Evolutionary conservation across 345 rosid genomes (phyloP).

Genomic region (Gossypium mustelinum): DNA sequence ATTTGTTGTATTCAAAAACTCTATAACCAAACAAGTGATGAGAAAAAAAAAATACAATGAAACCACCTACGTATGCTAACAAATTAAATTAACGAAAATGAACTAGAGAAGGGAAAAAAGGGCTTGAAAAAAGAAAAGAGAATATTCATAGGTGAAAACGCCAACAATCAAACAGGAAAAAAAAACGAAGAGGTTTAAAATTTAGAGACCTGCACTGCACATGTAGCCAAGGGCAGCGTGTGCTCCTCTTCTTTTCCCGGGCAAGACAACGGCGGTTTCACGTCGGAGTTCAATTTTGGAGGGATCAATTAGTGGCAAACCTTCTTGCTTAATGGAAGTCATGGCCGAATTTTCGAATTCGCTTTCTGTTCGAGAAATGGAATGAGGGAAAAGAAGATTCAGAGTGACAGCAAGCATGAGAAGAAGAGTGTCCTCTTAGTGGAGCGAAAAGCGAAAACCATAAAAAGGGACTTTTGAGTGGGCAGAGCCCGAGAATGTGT

Average conservation of each 20-base stretch:
- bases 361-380: neutral
- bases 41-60: neutral
- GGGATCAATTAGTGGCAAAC: conserved; percentile 15
- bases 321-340: conserved; percentile 15
- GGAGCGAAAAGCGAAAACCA: neutral
- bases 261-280: conserved; percentile 16
- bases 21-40: neutral
- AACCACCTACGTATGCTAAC: neutral
- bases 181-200: neutral
- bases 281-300: conserved; percentile 1
- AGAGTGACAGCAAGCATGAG: neutral
- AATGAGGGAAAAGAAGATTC: conserved; percentile 4
- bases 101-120: too few species aligned
- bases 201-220: conserved; percentile 41
- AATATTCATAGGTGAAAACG: neutral
- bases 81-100: neutral
- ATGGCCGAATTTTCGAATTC: conserved; percentile 9
- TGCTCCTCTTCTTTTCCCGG: conserved; percentile 37
- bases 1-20: neutral
- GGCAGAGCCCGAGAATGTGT: neutral
- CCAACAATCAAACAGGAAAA: neutral
- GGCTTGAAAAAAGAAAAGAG: too few species aligned
- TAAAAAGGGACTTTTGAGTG: neutral
- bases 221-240: conserved; percentile 59
- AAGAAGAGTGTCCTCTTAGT: neutral